Evolutionary conservation across 2,329 filamentous ascomycete species (phyloP), one percentile per base, ranked within the genome.

Genomic region (Fusarium agapanthi): DNA sequence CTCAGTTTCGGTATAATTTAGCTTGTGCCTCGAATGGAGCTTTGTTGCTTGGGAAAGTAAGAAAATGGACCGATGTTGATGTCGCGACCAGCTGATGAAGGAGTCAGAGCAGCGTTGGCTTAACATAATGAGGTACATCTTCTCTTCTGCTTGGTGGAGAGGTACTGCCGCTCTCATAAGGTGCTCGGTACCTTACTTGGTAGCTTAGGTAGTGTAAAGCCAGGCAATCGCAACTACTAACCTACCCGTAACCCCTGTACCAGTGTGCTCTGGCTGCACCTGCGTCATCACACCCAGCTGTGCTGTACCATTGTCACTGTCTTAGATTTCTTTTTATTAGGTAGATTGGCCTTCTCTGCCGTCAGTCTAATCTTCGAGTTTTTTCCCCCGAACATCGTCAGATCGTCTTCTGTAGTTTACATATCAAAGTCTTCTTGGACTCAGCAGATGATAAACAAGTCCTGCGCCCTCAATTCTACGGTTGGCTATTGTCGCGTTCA

Each of bases 211-310:
- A 26, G 30, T 12, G n/a, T 26, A 51, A 51, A 35, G n/a, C 20
- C 22, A 35, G 48, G 48, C 16, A 50, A 34, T 43, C 30, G 55
- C 45, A 44, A 26, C 45, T 57, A 34, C 32, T 14, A 15, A 34
- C 32, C 32, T 34, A 38, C 45, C 60, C 64, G 43, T 48, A 53
- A 65, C 40, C 71, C 71, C 67, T 73, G 71, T 40, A 60, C 45
- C 40, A 41, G 40, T 41, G 38, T 54, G 45, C 20, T 62, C 50
- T 64, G 67, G 72, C 66, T 71, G 70, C 73, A 75, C 67, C 64
- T 75, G 73, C 73, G 73, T 75, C 73, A 75, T 75, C 65, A 67
- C 65, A 67, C 56, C 63, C 47, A 50, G 47, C 30, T 34, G 47
- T 50, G n/a, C 47, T 34, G 47, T 50, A 50, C 47, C 16, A 34